Percentiles rank a stretch among this genome's conserved stretches.
Conservation (phyloP, 345 rosid genomes). For the Theobroma cacao region DNA sequence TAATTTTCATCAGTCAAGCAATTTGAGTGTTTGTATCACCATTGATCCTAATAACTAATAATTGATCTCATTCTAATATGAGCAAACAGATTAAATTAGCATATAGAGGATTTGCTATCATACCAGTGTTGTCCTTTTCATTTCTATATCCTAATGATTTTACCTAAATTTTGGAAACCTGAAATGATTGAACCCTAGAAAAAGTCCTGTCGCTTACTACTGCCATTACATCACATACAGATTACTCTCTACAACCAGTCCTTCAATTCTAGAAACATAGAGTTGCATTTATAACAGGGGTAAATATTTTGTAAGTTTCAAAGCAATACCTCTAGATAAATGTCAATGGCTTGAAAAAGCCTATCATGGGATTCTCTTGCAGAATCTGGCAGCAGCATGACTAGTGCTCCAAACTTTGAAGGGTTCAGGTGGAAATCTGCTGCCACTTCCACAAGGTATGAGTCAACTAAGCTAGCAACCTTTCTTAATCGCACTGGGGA, state of each 20-base stretch:
- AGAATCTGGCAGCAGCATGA: conserved; percentile 37
- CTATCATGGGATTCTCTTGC: conserved; percentile 40
- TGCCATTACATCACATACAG: not conserved
- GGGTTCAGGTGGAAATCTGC: conserved; percentile 39
- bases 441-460: conserved; percentile 50
- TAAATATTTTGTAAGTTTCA: not conserved
- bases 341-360: conserved; percentile 47
- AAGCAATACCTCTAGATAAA: conserved; percentile 47
- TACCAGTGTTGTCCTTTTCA: not conserved
- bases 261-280: not conserved
- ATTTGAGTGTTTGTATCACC: not conserved
- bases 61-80: not conserved
- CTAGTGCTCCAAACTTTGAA: conserved; percentile 34
- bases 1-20: not conserved
- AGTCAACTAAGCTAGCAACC: conserved; percentile 43
- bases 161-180: not conserved
- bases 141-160: not conserved
- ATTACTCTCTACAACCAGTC: not conserved
- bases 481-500: conserved; percentile 22
- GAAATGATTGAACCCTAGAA: not conserved
- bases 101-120: not conserved
- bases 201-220: not conserved
- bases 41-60: not conserved
- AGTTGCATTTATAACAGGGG: not conserved
- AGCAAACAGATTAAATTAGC: not conserved